Conservation (phyloP, 441 rosid genomes). For the Gossypium lobatum region DNA sequence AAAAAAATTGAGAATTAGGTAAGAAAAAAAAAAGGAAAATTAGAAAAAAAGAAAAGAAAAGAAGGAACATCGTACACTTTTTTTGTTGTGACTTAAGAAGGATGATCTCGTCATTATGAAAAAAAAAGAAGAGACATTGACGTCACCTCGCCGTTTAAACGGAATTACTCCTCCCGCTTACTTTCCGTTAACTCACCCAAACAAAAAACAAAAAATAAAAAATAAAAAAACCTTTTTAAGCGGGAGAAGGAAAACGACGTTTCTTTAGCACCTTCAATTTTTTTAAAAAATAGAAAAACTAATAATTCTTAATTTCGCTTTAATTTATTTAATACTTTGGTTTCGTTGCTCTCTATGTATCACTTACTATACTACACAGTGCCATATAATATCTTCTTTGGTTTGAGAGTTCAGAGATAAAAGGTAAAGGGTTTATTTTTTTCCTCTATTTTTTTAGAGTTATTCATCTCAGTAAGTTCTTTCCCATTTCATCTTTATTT, state of each 20-base stretch:
- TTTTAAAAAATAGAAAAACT: neutral
- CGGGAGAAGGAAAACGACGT: conserved; percentile 22
- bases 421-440: neutral
- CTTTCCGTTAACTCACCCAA: conserved; percentile 8
- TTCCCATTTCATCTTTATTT: neutral
- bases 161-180: neutral
- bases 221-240: neutral
- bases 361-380: conserved; percentile 1
- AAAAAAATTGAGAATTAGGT: neutral
- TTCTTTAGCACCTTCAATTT: neutral
- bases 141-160: conserved; percentile 11
- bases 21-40: neutral
- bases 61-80: neutral
- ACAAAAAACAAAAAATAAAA: neutral
- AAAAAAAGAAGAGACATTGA: neutral
- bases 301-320: neutral
- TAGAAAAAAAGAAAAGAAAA: neutral
- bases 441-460: neutral
- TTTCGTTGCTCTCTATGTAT: neutral
- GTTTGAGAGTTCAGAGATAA: neutral
- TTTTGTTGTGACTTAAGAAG: conserved; percentile 4
- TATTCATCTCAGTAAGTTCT: conserved; percentile 16
- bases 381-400: neutral
- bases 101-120: conserved; percentile 1
- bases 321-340: neutral